Percentiles rank a stretch among this genome's conserved stretches.
These are phyloP conservation scores for Omphalotus olearius DNA, from an alignment of 1,284 basidiomycete species.

Conservation along the genomic window DNA sequence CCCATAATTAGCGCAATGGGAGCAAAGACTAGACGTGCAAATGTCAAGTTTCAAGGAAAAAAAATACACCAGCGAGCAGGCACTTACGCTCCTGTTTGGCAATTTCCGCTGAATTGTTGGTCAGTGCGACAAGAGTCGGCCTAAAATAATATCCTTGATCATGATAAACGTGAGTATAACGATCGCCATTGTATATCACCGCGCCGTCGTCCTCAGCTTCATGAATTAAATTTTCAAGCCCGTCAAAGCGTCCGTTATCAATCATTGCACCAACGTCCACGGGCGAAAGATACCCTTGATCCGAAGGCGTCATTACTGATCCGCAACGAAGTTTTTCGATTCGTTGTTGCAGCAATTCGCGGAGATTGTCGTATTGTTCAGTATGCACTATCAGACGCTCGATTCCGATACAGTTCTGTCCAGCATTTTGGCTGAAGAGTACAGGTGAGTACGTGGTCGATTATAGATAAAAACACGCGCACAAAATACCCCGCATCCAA, in stretches of 20 bases:
- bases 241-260: slow-evolving; percentile 60
- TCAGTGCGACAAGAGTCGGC: slow-evolving; percentile 85
- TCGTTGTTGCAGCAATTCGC: slow-evolving; percentile 59
- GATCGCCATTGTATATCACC: slow-evolving; percentile 63
- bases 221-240: slow-evolving; percentile 67
- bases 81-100: slow-evolving; percentile 76
- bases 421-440: slow-evolving; percentile 72
- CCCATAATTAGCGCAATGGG: slow-evolving; percentile 83
- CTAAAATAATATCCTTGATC: slow-evolving; percentile 77
- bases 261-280: slow-evolving; percentile 87
- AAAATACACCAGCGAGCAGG: slow-evolving; percentile 6
- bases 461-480: slow-evolving; percentile 31
- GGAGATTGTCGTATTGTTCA: slow-evolving; percentile 71
- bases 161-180: slow-evolving; percentile 61
- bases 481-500: slow-evolving; percentile 89
- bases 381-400: slow-evolving; percentile 88
- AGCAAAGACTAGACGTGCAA: slow-evolving; percentile 68
- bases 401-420: slow-evolving; percentile 97
- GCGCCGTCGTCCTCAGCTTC: slow-evolving; percentile 76
- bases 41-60: slow-evolving; percentile 15
- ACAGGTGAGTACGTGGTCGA: not conserved
- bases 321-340: slow-evolving; percentile 67
- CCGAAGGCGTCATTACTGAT: slow-evolving; percentile 57
- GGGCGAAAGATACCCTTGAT: slow-evolving; percentile 63
- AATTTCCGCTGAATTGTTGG: slow-evolving; percentile 70